These are phyloP conservation scores for Trypanosoma mega DNA, from an alignment of 208 protist species.

Conservation along the genomic window DNA sequence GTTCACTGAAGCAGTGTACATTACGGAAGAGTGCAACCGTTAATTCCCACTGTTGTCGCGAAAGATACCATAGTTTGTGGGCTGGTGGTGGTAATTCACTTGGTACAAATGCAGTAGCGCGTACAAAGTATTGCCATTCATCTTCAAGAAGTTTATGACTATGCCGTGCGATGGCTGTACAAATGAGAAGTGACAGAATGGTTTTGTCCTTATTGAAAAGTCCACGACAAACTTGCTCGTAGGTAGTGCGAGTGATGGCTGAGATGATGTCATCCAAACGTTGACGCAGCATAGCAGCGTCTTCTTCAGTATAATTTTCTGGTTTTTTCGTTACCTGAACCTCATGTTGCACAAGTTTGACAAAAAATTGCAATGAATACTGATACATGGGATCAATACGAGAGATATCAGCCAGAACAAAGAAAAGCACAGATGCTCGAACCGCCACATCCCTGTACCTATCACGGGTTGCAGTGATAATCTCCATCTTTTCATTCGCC, in stretches of 20 bases:
- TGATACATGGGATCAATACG: conserved; percentile 98
- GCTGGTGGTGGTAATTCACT: conserved; percentile 63
- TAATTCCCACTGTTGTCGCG: conserved; percentile 82
- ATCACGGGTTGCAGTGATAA: conserved; percentile 90
- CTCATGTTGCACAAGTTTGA: conserved; percentile 90
- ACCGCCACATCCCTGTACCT: conserved; percentile 89
- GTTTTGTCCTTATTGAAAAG: conserved; percentile 98
- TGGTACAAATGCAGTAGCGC: conserved; percentile 83
- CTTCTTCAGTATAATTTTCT: conserved; percentile 44
- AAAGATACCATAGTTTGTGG: conserved; percentile 58
- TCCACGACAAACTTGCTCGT: conserved; percentile 96
- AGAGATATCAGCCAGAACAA: conserved; percentile 91
- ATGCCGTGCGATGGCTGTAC: conserved; percentile 82
- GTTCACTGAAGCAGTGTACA: conserved; percentile 65
- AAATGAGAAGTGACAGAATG: conserved; percentile 94
- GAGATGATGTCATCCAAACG: conserved; percentile 85
- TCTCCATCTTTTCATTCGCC: conserved; percentile 91
- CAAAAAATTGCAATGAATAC: conserved; percentile 98
- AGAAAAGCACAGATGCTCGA: conserved; percentile 94
- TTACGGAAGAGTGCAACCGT: conserved; percentile 76
- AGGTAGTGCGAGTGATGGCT: conserved; percentile 90
- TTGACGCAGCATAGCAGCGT: conserved; percentile 50
- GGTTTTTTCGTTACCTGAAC: conserved; percentile 78
- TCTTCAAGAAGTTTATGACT: conserved; percentile 60
- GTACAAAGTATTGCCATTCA: conserved; percentile 93